Evolutionary conservation across 805 yeast species (phyloP), one percentile per base, ranked within the genome.

Genomic region (Lachancea quebecensis): DNA sequence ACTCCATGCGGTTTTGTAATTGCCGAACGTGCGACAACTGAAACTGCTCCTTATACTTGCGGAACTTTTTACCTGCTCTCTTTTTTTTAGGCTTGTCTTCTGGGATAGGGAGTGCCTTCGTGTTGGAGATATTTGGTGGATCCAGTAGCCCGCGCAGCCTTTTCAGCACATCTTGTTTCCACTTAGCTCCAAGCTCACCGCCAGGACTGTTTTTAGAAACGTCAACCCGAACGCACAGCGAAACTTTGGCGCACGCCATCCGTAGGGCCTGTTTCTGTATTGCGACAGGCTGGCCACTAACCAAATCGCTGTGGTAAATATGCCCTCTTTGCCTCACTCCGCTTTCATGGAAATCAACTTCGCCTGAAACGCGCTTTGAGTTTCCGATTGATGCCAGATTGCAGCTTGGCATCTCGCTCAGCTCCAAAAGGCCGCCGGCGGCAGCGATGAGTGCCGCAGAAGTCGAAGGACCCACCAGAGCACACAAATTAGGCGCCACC

Each of bases 201-300:
- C 73, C 73, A 0, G 62, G 54, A 15, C 67, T 56, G 37, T 54
- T 51, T 28, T 70, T 58, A 1, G 82, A 69, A 14, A 75, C 66
- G 58, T 91, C 99, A 3, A 91, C 71, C 49, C 98, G 70, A 0
- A 97, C 88, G 0, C 96, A 93, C 6, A 93, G 66, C 0, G 85
- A 73, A 1, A 87, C 68, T 58, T 90, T 91, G 0, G 84, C 95
- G 35, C 95, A 76, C 0, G 86, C 66, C 51, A 88, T 81, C 46
- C 96, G 68, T 69, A 87, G 70, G 7, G 89, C 91, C 54, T 84
- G 85, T 45, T 75, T 77, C 41, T 81, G 71, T 17, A 75, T 62
- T 32, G 77, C 82, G 2, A 75, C 73, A 0, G 88, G 80, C 29
- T 79, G 77, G 4, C 67, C 64, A 47, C 76, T 82, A 2, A 85